Evolutionary conservation across 1,284 basidiomycete species (phyloP), one percentile per base, ranked within the genome.

Genomic region (Golubevia pallescens): DNA sequence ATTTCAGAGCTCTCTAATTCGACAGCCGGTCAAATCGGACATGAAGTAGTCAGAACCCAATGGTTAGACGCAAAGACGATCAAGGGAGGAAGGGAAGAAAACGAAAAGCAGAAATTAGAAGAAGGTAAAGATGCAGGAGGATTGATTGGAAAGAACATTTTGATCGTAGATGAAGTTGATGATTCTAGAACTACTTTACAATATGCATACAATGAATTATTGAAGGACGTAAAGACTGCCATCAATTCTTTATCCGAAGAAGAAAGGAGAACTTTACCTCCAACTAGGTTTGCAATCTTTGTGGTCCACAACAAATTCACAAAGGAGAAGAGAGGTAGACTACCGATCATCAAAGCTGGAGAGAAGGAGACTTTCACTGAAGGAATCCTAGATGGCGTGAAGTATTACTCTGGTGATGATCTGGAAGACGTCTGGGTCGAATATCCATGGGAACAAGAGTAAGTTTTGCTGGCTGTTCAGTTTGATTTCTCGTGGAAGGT

Each of bases 91-190:
- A n/a, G n/a, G n/a, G n/a, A n/a, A n/a, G 16, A 34, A 8, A 58
- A 58, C 54, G 20, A 64, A 20, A 28, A 55, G 13, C 14, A 2
- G 19, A 72, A 71, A 62, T 66, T 74, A 51, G 75, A 77, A 55
- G 77, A 79, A 63, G 70, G 70, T 21, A 74, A 77, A 61, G 71
- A 73, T 34, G 78, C 73, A 8, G 80, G 80, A 21, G 82, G 82
- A 24, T 63, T 85, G 64, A 73, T 85, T 2, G 83, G 83, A n/a
- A 85, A 84, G 68, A 79, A 78, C 56, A 80, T 85, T 21, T 67
- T 85, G 2, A 84, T 85, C 21, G 83, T 85, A 14, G 83, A 85
- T 59, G 83, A 85, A 71, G 83, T 85, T 7, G 83, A 85, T 61
- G 83, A 85, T 65, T 77, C 75, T 58, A 66, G 83, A 19, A 85